Base-by-base conservation (phyloP, 2,329 filamentous ascomycete species). In the Plectosphaerella plurivora region DNA sequence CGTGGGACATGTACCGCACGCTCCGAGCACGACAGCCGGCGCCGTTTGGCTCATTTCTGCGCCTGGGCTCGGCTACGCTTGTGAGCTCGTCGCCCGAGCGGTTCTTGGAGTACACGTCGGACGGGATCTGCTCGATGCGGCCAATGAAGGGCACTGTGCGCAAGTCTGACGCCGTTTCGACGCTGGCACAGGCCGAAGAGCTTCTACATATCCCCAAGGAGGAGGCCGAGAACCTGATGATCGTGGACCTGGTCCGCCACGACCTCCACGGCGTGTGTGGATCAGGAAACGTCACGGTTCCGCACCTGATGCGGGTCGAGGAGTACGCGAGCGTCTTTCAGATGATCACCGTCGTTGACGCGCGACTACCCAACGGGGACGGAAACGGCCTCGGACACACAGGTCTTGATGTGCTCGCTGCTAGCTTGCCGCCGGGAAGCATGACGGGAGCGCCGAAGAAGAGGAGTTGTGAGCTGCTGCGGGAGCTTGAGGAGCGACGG, bases 391-490 rank as follows among this genome's bases (percentile, higher is more conserved):
- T 49, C 6, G 11, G 52, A 28, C 74, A 79, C 53, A 83, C 83
- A 0, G 89, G 88, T 2, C 74, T 94, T 36, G 87, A 93, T 54
- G 87, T 93, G 4, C 80, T 97, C 0, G 82, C 87, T 0, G 79
- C 84, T 7, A 88, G 86, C 47, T 77, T 97, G 1, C 93, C 94
- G 0, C 91, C 94, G 0, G 93, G 94, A 0, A 93, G 88, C 62
- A 97, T 97, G 94, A 97, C 93, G 2, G 94, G 94, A 7, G 93
- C 93, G 1, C 94, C 93, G 0, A 97, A 97, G 75, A 92, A 93
- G 70, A 82, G 93, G 47, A 93, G 88, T 57, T 97, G 93, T 67
- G 87, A 96, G 73, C 80, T 97, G 46, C 74, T 97, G 18, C 77
- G 79, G 54, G 71, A 76, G 4, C 78, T 96, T 42, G 92, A 96